Conservation (phyloP, 2,329 filamentous ascomycete genomes). For the Pestalotiopsis sp. region DNA sequence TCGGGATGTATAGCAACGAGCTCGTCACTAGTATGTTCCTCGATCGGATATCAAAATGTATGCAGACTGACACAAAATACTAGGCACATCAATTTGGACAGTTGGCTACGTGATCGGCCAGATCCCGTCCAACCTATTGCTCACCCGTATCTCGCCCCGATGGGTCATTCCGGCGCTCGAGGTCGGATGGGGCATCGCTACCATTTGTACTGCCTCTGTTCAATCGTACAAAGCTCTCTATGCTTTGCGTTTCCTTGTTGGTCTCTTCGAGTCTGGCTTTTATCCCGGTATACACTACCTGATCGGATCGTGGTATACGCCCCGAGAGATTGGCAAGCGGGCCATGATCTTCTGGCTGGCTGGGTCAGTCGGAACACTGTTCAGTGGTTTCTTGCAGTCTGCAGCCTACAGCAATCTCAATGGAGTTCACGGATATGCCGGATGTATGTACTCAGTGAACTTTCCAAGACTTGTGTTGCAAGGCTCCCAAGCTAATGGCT, state of each 20-base stretch:
- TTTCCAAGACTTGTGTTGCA: neutral
- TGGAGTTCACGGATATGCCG: conserved; percentile 37
- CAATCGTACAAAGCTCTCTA: conserved; percentile 4
- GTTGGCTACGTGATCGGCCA: neutral
- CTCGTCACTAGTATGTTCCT: conserved; percentile 1
- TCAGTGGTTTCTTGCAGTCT: conserved; percentile 52
- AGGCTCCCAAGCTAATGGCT: too few relatives aligned
- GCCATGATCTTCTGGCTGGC: conserved; percentile 50
- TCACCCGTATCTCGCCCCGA: conserved; percentile 1
- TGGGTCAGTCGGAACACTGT: conserved; percentile 49
- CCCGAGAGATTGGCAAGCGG: conserved; percentile 42
- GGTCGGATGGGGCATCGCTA: conserved; percentile 2
- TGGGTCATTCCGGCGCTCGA: conserved; percentile 9
- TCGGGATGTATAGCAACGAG: conserved; percentile 11
- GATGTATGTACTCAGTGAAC: neutral
- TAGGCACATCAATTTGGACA: neutral
- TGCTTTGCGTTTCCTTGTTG: conserved; percentile 10
- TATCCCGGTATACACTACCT: conserved; percentile 10
- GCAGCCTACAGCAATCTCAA: conserved; percentile 52
- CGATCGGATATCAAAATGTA: neutral
- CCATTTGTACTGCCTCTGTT: neutral
- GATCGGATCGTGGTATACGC: conserved; percentile 19
- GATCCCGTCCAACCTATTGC: conserved; percentile 4
- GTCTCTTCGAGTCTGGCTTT: conserved; percentile 11
- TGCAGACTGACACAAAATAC: neutral